These are phyloP conservation scores for Vigna nakashimae DNA, from an alignment of 306 rosid genomes.

Conservation along the genomic window DNA sequence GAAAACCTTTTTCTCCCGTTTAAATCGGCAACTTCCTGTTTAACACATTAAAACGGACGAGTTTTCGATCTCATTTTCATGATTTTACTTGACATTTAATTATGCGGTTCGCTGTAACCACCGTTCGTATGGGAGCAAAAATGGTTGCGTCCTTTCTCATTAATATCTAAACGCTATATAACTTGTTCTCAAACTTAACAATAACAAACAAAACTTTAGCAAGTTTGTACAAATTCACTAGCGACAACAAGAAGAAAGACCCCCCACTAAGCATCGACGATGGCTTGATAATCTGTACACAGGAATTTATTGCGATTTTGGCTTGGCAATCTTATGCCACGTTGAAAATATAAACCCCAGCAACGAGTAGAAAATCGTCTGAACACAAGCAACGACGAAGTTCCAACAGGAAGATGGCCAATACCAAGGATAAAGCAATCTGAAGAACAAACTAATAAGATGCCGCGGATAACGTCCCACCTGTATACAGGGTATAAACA, in stretches of 20 bases:
- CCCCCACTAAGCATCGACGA: neutral
- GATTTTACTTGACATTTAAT: no score
- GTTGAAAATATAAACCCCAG: slow-evolving; percentile 63
- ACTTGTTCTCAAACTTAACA: slow-evolving; percentile 2
- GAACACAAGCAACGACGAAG: slow-evolving; percentile 61
- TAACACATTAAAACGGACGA: no score
- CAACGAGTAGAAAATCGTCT: slow-evolving; percentile 62
- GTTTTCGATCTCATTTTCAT: no score
- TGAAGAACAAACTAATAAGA: slow-evolving; percentile 92
- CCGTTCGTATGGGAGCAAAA: no score
- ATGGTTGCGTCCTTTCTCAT: neutral
- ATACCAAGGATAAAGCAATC: slow-evolving; percentile 95
- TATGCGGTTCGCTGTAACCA: no score
- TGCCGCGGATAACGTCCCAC: slow-evolving; percentile 94
- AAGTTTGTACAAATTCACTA: slow-evolving; percentile 32
- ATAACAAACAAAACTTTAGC: slow-evolving; percentile 35
- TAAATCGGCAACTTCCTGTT: no score
- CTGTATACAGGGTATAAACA: slow-evolving; percentile 51
- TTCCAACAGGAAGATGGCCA: slow-evolving; percentile 99
- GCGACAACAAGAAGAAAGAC: neutral
- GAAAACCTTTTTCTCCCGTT: no score
- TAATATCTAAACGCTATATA: neutral
- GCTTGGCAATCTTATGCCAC: slow-evolving; percentile 62
- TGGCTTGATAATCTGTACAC: slow-evolving; percentile 20
- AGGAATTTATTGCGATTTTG: slow-evolving; percentile 45